Evolutionary conservation across 768 basidiomycete species (phyloP), one percentile per base, ranked within the genome.

Genomic region (Suillus subaureus): DNA sequence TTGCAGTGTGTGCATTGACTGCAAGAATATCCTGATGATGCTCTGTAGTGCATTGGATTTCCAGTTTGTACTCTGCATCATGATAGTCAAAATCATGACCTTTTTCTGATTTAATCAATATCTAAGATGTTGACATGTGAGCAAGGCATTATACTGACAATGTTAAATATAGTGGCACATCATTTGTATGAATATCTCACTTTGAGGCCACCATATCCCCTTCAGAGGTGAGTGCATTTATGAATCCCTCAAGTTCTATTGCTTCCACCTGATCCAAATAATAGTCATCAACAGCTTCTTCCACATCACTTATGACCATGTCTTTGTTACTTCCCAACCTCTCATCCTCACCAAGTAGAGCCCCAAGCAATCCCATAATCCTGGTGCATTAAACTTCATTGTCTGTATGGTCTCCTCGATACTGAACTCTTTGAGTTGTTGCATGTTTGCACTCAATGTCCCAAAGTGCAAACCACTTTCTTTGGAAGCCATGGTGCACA

Each of bases 391-490:
- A 2, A 2, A 4, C 33, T 64, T 26, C 45, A 69, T 69, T 4
- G 62, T 3, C 18, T 9, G 9, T 1, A 66, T 67, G 42, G 69
- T 69, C 7, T 68, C 66, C 31, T 67, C 66, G 15, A 71, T 64
- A 9, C 55, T 47, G 31, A 70, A 69, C 23, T 31, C 51, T 18
- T 69, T 39, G 6, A 70, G 39, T 28, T 70, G 61, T 15, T 54
- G 33, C 21, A 43, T 56, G n/a, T 42, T 43, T 18, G 60, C 60
- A 28, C 43, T 56, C 12, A 33, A 31, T 11, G 69, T 62, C n/a
- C 42, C 57, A 54, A 70, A 70, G n/a, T 69, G 57, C 33, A 54
- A 67, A 11, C 70, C 68, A 31, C 37, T 64, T 16, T 61, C 66
- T 61, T 61, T 15, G 6, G 61, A 45, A 43, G 61, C 61, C n/a